A percentile compares a stretch with the other conserved stretches of the same genome.
Evolutionary conservation across 108 stramenopile species (phyloP).

Genomic region (Discostella stelligeroides): DNA sequence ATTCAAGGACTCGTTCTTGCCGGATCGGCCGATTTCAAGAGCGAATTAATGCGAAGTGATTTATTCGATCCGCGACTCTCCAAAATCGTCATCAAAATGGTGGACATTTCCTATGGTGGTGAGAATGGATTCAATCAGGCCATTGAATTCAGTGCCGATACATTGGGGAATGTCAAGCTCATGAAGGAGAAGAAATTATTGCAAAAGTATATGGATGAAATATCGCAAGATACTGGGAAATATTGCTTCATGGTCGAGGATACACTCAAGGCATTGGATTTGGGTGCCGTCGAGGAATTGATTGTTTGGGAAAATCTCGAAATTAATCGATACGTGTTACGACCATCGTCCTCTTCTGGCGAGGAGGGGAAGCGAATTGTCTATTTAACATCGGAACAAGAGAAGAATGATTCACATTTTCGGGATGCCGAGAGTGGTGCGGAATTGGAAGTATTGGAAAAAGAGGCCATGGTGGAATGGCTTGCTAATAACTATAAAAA

Average conservation of each 20-base stretch:
- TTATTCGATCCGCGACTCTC: slow-evolving; percentile 94
- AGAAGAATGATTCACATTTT: slow-evolving; percentile 81
- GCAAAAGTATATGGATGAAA: slow-evolving; percentile 98
- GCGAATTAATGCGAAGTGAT: slow-evolving; percentile 92
- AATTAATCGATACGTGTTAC: slow-evolving; percentile 75
- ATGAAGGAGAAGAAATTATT: slow-evolving; percentile 99
- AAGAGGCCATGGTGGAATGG: slow-evolving; percentile 96
- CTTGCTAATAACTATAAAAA: slow-evolving; percentile 97
- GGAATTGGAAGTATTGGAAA: slow-evolving; percentile 92
- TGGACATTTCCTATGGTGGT: slow-evolving; percentile 98
- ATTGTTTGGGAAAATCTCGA: slow-evolving; percentile 98
- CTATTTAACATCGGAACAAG: slow-evolving; percentile 92
- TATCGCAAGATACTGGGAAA: slow-evolving; percentile 97
- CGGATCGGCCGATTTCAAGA: slow-evolving; percentile 98
- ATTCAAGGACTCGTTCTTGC: slow-evolving; percentile 96
- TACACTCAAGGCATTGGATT: slow-evolving; percentile 95
- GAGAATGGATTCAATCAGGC: slow-evolving; percentile 99
- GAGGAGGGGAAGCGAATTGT: slow-evolving; percentile 61
- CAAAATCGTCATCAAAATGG: slow-evolving; percentile 96
- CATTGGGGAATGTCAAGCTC: slow-evolving; percentile 96
- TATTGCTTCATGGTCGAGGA: slow-evolving; percentile 99
- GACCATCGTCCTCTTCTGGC: slow-evolving; percentile 85
- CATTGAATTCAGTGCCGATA: slow-evolving; percentile 94
- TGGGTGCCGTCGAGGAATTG: slow-evolving; percentile 97
- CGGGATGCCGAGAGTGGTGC: slow-evolving; percentile 89